Evolutionary conservation across 257 asterid genomes (phyloP).

Genomic region (Primulina eburnea): DNA sequence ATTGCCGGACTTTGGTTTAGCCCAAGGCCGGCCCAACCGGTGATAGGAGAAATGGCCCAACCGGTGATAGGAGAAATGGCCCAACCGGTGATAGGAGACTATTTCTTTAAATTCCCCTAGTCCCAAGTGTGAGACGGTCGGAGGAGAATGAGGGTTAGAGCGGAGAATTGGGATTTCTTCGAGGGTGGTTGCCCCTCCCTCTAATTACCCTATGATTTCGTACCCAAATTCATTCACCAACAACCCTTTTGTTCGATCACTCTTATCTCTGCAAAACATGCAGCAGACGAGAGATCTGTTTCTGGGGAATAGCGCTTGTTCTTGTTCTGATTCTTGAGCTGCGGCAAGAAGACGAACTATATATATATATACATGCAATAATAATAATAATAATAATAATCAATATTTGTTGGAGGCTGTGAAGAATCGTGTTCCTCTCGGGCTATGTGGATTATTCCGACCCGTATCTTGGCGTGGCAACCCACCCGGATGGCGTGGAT

Average conservation of each 20-base stretch:
- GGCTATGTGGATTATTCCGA: background rate
- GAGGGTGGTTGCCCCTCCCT: slow-evolving; percentile 23
- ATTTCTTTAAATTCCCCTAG: no score
- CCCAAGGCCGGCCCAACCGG: no score
- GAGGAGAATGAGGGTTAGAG: background rate
- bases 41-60: no score
- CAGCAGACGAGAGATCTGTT: no score
- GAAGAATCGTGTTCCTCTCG: slow-evolving; percentile 18
- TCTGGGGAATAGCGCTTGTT: background rate
- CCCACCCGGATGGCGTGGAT: slow-evolving; percentile 21
- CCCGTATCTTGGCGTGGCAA: slow-evolving; percentile 25
- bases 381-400: no score
- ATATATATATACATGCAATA: no score
- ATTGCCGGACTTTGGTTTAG: no score
- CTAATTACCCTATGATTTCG: background rate
- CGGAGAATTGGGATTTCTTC: background rate
- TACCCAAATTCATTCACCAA: background rate
- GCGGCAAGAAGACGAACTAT: background rate
- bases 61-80: no score
- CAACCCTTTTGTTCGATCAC: background rate
- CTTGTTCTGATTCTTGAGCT: background rate
- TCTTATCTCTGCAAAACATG: no score
- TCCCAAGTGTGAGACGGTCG: no score
- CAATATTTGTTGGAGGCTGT: slow-evolving; percentile 21
- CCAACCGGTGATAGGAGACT: no score